phyloP scores from a whole-genome alignment of 2,329 filamentous ascomycete genomes.

The Botryotinia calthae region DNA sequence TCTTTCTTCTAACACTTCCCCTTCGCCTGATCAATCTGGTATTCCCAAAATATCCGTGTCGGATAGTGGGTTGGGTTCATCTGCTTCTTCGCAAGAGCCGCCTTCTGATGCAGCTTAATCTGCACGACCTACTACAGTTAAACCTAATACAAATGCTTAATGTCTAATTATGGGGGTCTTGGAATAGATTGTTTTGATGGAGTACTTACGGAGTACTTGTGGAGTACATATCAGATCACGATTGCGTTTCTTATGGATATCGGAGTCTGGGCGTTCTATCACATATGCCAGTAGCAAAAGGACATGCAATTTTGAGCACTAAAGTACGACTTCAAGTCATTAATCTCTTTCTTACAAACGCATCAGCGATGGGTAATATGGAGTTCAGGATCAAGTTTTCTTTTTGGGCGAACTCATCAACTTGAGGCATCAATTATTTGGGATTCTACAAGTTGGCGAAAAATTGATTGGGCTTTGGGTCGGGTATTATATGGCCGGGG shows the following conservation, averaged over 20 bases:
- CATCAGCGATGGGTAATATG: neutral
- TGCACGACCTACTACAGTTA: neutral
- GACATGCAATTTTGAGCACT: neutral
- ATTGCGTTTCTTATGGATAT: neutral
- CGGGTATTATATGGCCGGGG: neutral
- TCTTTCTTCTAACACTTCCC: neutral
- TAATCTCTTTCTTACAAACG: neutral
- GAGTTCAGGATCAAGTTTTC: neutral
- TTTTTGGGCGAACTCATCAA: neutral
- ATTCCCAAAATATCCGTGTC: neutral
- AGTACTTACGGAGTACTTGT: neutral
- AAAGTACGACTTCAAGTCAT: too few relatives aligned
- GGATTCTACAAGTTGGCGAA: neutral
- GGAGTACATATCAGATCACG: neutral
- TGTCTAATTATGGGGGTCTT: neutral
- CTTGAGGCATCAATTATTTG: neutral
- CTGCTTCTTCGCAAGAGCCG: neutral
- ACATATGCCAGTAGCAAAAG: neutral
- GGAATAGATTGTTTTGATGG: neutral
- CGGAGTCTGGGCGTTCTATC: neutral
- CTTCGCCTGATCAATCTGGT: neutral
- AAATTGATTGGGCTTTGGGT: neutral
- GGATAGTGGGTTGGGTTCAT: neutral
- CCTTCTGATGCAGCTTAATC: neutral
- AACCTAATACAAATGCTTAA: neutral